phyloP scores from a whole-genome alignment of 257 asterid species.

The Rehmannia glutinosa region DNA sequence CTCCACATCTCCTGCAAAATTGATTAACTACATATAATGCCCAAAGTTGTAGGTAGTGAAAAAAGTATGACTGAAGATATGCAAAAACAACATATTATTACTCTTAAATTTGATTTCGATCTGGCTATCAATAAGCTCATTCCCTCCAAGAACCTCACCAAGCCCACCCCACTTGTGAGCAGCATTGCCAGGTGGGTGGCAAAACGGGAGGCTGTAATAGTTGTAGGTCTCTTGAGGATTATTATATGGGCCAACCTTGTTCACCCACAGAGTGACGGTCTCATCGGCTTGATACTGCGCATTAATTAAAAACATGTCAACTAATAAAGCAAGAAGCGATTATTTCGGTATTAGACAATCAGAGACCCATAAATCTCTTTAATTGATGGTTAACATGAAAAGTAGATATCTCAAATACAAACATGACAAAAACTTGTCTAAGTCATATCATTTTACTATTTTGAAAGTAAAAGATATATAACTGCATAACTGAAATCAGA shows the following conservation, averaged over 20 bases:
- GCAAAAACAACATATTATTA: conserved; percentile 30
- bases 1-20: conserved; percentile 57
- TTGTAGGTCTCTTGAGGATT: conserved; percentile 99
- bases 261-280: conserved; percentile 83
- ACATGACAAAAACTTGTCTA: no score
- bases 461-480: not conserved
- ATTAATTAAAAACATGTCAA: conserved; percentile 26
- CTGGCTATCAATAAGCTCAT: conserved; percentile 94
- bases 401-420: not conserved
- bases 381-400: not conserved
- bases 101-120: conserved; percentile 76
- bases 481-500: not conserved
- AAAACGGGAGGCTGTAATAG: conserved; percentile 90
- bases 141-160: conserved; percentile 98
- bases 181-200: conserved; percentile 61
- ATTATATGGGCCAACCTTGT: conserved; percentile 95
- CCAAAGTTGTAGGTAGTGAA: not conserved
- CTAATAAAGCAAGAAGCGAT: not conserved
- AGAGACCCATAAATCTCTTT: not conserved
- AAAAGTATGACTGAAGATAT: not conserved
- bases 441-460: not conserved
- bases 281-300: conserved; percentile 78
- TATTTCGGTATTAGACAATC: not conserved
- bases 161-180: conserved; percentile 99
- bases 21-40: not conserved